Evolutionary conservation across 805 yeast species (phyloP), one percentile per base, ranked within the genome.

Genomic region (Cyberlindnera euphorbiiphila): DNA sequence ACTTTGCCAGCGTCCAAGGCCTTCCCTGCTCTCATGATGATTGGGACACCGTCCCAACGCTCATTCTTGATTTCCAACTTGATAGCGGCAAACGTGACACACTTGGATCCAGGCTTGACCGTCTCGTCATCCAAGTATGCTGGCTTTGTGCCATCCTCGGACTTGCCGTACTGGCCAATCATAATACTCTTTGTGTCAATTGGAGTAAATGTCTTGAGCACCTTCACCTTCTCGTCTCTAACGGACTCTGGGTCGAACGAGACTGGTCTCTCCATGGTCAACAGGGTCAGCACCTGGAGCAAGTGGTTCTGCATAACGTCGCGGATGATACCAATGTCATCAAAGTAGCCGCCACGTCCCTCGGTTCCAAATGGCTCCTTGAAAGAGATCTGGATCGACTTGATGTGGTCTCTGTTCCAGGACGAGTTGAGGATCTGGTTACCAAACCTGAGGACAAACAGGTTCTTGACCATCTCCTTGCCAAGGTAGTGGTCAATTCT

Each of bases 321-420:
- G 64, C 98, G 79, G 51, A 93, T 85, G 59, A 93, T 93, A 42
- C 98, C 98, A 56, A 89, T 87, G 39, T 73, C 71, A 65, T 93
- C 98, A 57, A 93, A 93, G 69, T 93, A 93, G 25, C 98, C 98
- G 51, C 98, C 98, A 60, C 98, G 79, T 40, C 98, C 98, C 66
- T 93, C 96, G 27, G 98, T 93, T 39, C 98, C 98, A 54, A 93
- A 93, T n/a, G 93, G 86, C 68, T 93, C 98, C 69, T 93, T 93
- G 72, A 93, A 91, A 11, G 91, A 76, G 50, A 93, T 79, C 69
- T 91, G 96, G 45, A 93, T 80, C 26, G 81, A 76, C 45, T 78
- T 72, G 56, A 93, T 78, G 62, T 75, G 82, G 47, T 84, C 74
- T 59, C 72, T 80, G 68, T 84, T 82, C 97, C 97, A 93, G 39